Evolutionary conservation across 495 filamentous ascomycete species (phyloP), one percentile per base, ranked within the genome.

Genomic region (Elaphomyces granulatus): DNA sequence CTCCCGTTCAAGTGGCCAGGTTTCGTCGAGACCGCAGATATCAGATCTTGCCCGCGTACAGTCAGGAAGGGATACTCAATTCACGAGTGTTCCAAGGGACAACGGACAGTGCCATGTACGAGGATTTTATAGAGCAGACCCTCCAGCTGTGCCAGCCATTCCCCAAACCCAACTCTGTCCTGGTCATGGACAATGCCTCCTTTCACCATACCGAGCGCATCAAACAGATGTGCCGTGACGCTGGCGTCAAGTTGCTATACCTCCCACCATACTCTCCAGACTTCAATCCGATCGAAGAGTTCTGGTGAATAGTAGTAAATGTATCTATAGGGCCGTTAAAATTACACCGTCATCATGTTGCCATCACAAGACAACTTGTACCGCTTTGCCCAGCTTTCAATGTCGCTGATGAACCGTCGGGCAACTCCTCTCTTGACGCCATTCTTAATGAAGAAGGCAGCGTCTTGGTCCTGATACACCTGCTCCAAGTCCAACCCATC

Each of bases 131-230:
- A 45, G 53, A 67, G 40, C 41, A 63, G 45, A 46, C 54, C n/a
- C 48, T 66, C 30, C 48, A 30, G 33, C 48, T 63, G 35, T 65
- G 45, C 42, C 46, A 56, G 21, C 54, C 32, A 45, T 67, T 38
- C 47, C 64, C 56, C 1, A 52, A 60, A 36, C 58, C 48, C 17
- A 60, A 54, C 20, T 66, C 50, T 14, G 59, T 66, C 15, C 37
- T 66, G 18, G 36, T 66, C 17, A 60, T 63, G 49, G 61, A 63
- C 36, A 64, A 66, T 51, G 52, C 52, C 18, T 60, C 55, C n/a
- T 55, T 62, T 39, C 47, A 64, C 40, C 45, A 51, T 38, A 51
- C 37, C 15, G 45, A 54, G 26, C 28, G 50, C 32, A 51, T 61
- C 15, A 40, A 54, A 38, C 44, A 60, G 37, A 45, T 60, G 43